Base-by-base conservation (phyloP, 192 early-diverging fungal genomes). In the Coemansia sp. region DNA sequence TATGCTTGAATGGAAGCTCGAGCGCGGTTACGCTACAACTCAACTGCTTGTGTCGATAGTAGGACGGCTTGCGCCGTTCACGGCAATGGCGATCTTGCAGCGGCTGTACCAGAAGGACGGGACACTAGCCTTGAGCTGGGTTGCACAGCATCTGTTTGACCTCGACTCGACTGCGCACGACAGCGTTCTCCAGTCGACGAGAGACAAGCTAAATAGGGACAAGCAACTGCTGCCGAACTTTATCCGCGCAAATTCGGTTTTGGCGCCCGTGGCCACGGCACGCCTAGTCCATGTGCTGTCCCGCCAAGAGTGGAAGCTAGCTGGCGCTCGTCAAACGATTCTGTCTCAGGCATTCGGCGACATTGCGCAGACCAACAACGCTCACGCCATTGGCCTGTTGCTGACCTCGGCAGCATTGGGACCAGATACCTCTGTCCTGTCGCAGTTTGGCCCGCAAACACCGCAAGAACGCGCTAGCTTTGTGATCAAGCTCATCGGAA, bases 331-430 rank as follows among this genome's bases (percentile, higher is more conserved):
- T 25, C 61, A 61, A 25, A 40, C 35, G 22, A 61, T 77, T 10
- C 51, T 72, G 60, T 25, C 62, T 19, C 37, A 27, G 62, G 76
- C 66, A 9, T 61, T 61, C 9, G 22, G 49, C 6, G 62, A 59
- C 20, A 20, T 72, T 35, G 14, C 46, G 9, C 46, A 39, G 8
- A 58, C 54, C 39, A 40, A 39, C 1, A 45, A 72, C 29, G 24
- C 53, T 19, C 20, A 32, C n/a, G 76, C 76, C 3, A 64, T 68
- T 40, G 76, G 76, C 7, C 17, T 64, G 15, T 19, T 72, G 12
- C 70, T 72, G 22, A 49, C 67, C 3, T 57, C 54, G 4, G 66
- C 62, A 3, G 70, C 76, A 10, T 32, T 72, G 62, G 76, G 76
- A 5, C 76, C 70, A 2, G 49, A 68, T 3, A 49, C 62, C 20